Conservation (phyloP, 2,329 filamentous ascomycete species). For the Trichoderma lentiforme region DNA sequence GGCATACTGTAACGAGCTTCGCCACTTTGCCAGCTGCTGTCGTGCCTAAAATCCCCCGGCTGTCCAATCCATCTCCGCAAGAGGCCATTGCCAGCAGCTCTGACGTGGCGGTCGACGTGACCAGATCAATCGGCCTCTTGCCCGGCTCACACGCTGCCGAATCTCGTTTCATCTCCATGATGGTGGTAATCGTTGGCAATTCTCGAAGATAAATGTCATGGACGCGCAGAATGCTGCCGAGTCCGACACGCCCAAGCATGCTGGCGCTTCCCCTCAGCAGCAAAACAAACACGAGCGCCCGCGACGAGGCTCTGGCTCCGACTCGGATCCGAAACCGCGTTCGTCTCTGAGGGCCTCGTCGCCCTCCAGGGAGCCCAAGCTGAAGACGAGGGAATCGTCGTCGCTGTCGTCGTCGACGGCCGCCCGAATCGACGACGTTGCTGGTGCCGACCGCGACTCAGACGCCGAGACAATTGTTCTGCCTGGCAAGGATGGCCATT, state of each 20-base stretch:
- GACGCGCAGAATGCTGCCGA: constrained; percentile 66
- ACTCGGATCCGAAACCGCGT: constrained; percentile 24
- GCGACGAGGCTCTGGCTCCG: constrained; percentile 21
- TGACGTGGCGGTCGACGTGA: constrained; percentile 17
- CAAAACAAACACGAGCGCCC: constrained; percentile 18
- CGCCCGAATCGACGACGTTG: constrained; percentile 34
- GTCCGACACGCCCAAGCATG: constrained; percentile 58
- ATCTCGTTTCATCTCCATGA: constrained; percentile 44
- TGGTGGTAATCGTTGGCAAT: constrained; percentile 53
- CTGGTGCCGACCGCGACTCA: constrained; percentile 56
- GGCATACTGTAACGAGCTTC: not conserved
- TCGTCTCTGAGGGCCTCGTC: constrained; percentile 19
- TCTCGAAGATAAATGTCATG: constrained; percentile 61
- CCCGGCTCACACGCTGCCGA: constrained; percentile 18
- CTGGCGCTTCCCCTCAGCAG: constrained; percentile 50
- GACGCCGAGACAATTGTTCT: constrained; percentile 71
- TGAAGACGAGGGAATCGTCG: constrained; percentile 13
- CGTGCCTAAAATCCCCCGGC: constrained; percentile 15
- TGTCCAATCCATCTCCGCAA: constrained; percentile 13
- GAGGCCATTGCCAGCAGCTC: constrained; percentile 16
- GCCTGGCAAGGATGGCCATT: constrained; percentile 61
- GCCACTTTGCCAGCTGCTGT: constrained; percentile 9
- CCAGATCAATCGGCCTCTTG: constrained; percentile 17
- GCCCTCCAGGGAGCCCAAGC: constrained; percentile 18
- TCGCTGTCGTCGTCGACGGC: constrained; percentile 14